Evolutionary conservation across 2,329 filamentous ascomycete species (phyloP).

Genomic region (Fragosphaeria purpurea): DNA sequence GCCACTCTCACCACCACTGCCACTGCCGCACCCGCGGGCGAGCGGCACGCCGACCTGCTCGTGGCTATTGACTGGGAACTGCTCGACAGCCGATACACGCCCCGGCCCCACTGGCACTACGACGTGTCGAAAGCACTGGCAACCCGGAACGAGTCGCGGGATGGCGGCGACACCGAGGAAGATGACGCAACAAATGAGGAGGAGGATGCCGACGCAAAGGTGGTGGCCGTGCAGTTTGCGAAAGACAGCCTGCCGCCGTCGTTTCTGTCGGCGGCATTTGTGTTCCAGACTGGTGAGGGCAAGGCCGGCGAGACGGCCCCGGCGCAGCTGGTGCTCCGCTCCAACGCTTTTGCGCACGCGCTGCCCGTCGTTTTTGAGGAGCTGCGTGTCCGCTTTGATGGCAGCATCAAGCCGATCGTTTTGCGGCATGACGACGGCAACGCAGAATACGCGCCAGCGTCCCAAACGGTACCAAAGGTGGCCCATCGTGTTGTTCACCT

Average conservation of each 20-base stretch:
- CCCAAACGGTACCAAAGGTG: neutral
- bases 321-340: conserved; percentile 49
- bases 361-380: conserved; percentile 41
- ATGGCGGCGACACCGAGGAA: conserved; percentile 15
- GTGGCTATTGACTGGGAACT: conserved; percentile 58
- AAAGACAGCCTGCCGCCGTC: conserved; percentile 27
- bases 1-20: too few species aligned
- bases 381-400: conserved; percentile 45
- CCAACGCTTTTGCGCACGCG: conserved; percentile 43
- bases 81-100: conserved; percentile 45
- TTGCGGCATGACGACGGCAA: conserved; percentile 31
- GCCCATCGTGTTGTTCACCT: neutral
- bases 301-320: conserved; percentile 50
- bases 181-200: neutral
- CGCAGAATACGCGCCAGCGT: neutral
- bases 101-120: conserved; percentile 49
- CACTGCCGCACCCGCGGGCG: too few species aligned
- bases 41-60: conserved; percentile 40
- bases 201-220: conserved; percentile 9
- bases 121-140: conserved; percentile 49
- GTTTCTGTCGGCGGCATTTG: conserved; percentile 32
- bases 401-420: conserved; percentile 45
- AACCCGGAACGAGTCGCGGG: conserved; percentile 36
- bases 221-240: conserved; percentile 41
- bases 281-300: conserved; percentile 47